Evolutionary conservation across 108 stramenopile genomes (phyloP).

Genomic region (Fistulifera pelliculosa): DNA sequence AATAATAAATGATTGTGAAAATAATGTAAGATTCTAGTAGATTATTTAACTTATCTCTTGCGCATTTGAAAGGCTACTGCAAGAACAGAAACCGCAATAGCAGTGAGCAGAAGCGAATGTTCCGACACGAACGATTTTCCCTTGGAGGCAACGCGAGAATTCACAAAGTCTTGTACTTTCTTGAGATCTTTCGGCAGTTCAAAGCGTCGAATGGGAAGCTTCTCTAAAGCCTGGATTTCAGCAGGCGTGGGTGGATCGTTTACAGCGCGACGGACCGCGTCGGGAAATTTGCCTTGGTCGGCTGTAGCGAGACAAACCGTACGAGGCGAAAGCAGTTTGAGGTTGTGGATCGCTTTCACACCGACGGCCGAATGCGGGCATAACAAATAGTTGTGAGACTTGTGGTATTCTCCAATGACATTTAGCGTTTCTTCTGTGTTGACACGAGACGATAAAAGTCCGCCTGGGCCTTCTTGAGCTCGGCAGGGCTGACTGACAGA

Average conservation of each 20-base stretch:
- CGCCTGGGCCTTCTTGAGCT: constrained; percentile 63
- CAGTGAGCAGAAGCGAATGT: not conserved
- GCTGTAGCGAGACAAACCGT: constrained; percentile 95
- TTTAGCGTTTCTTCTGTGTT: constrained; percentile 78
- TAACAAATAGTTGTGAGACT: constrained; percentile 83
- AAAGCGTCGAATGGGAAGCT: constrained; percentile 56
- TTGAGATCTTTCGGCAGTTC: constrained; percentile 71
- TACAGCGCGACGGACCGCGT: constrained; percentile 70
- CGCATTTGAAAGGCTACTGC: too few relatives aligned
- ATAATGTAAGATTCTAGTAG: too few relatives aligned
- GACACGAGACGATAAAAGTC: constrained; percentile 87
- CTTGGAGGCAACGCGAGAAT: constrained; percentile 16
- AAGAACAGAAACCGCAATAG: too few relatives aligned
- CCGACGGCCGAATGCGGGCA: constrained; percentile 97
- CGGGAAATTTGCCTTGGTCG: constrained; percentile 95
- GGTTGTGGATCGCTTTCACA: constrained; percentile 78
- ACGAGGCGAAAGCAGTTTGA: constrained; percentile 37
- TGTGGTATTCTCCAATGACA: constrained; percentile 72
- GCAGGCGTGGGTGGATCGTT: constrained; percentile 68
- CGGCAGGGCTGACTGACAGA: constrained; percentile 74
- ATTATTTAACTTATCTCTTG: too few relatives aligned
- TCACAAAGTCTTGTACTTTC: constrained; percentile 76
- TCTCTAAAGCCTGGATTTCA: constrained; percentile 46
- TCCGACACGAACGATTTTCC: not conserved
- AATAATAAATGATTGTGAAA: too few relatives aligned